A percentile compares a stretch with the other conserved stretches of the same genome.
phyloP scores from a whole-genome alignment of 2,329 filamentous ascomycete species.

The Fusarium chlamydosporum region DNA sequence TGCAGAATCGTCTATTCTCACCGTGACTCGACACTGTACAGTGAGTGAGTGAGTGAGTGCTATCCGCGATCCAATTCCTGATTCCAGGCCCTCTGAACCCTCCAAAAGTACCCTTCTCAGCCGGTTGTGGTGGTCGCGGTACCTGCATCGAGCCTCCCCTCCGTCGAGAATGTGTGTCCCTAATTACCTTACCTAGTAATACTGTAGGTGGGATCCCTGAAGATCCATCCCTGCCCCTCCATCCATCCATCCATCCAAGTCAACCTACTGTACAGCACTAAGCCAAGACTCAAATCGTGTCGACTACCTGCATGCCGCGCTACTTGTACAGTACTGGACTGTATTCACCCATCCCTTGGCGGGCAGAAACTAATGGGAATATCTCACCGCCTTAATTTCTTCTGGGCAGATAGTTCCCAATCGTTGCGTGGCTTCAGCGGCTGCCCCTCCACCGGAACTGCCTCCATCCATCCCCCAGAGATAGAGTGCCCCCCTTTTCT shows the following conservation, averaged over 20 bases:
- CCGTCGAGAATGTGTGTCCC: conserved; percentile 21
- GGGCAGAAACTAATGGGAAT: conserved; percentile 44
- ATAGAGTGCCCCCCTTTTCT: conserved; percentile 39
- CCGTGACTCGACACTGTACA: conserved; percentile 22
- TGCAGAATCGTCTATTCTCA: conserved; percentile 26
- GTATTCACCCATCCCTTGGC: conserved; percentile 32
- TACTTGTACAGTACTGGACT: conserved; percentile 10
- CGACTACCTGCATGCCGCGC: conserved; percentile 37
- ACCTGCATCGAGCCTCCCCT: conserved; percentile 41
- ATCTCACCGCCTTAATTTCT: conserved; percentile 53
- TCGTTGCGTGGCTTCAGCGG: conserved; percentile 43
- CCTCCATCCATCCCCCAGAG: conserved; percentile 25
- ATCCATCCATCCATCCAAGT: conserved; percentile 42
- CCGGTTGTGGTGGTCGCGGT: conserved; percentile 33
- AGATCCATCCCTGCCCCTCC: conserved; percentile 38
- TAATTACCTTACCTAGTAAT: too few species aligned
- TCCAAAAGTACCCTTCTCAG: conserved; percentile 31
- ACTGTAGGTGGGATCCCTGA: conserved; percentile 37
- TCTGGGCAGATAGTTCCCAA: conserved; percentile 33
- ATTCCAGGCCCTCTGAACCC: conserved; percentile 14
- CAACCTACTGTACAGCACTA: background rate
- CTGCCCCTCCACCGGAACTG: conserved; percentile 39
- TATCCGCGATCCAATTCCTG: conserved; percentile 16
- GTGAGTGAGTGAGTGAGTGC: background rate
- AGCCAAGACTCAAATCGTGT: conserved; percentile 16